A percentile compares a stretch with the other conserved stretches of the same genome.
Conservation (phyloP, 1,139 yeast species). For the Candida tetrigidarum region DNA sequence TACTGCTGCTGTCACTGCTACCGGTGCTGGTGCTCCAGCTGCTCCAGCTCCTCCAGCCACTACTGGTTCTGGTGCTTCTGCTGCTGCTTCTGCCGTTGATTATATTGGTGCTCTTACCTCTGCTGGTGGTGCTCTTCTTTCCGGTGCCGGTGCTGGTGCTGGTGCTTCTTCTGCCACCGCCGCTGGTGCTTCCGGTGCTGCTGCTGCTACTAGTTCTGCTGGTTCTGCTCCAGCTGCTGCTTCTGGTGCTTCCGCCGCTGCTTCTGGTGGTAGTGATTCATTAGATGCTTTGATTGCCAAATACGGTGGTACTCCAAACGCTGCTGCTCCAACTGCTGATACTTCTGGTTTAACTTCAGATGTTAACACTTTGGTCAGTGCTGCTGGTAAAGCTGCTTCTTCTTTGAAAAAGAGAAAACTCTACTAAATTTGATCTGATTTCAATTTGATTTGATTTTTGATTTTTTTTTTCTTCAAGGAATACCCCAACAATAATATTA, state of each 20-base stretch:
- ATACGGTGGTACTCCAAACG: constrained; percentile 11
- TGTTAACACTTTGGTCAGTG: constrained; percentile 15
- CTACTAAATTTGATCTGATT: constrained; percentile 13
- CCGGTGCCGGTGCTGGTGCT: constrained; percentile 8
- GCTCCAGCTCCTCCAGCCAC: neutral
- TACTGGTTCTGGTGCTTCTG: constrained; percentile 11
- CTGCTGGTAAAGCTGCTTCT: constrained; percentile 17
- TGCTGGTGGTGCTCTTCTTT: constrained; percentile 4
- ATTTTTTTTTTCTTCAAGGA: too few relatives aligned
- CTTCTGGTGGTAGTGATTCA: constrained; percentile 5
- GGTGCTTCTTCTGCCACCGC: neutral
- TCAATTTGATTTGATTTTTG: too few relatives aligned
- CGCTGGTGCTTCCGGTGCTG: constrained; percentile 4
- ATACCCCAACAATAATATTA: constrained; percentile 1
- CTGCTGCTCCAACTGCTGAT: constrained; percentile 14
- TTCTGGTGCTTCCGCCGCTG: constrained; percentile 2
- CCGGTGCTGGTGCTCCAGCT: neutral
- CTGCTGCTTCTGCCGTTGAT: neutral
- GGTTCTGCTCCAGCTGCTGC: neutral
- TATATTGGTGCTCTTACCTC: constrained; percentile 2
- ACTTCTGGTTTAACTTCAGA: constrained; percentile 14
- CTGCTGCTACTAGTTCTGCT: constrained; percentile 5
- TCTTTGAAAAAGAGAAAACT: constrained; percentile 17
- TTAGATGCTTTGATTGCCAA: constrained; percentile 9
- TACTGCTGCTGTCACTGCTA: constrained; percentile 11